Percentiles rank a stretch among this genome's conserved stretches.
These are phyloP conservation scores for Leishmania gerbilli DNA, from an alignment of 208 protist genomes.

Conservation along the genomic window DNA sequence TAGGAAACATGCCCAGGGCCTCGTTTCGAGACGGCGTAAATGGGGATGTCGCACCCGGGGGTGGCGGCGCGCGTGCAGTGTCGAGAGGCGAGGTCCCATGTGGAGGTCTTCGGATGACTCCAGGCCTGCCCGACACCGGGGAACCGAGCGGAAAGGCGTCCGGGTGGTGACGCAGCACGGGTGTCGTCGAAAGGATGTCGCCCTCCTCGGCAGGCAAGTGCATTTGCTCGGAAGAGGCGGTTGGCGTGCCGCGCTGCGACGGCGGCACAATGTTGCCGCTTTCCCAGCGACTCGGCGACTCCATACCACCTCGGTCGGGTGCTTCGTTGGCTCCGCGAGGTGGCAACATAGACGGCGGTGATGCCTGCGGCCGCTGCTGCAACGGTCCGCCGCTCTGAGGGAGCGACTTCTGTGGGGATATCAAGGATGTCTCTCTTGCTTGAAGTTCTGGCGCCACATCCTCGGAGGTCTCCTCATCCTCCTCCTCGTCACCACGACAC, in stretches of 20 bases:
- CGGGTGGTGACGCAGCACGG: background rate
- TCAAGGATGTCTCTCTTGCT: background rate
- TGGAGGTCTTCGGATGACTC: background rate
- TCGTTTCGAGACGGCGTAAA: slow-evolving; percentile 1
- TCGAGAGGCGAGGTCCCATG: background rate
- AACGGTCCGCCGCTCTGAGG: background rate
- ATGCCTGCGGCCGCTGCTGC: background rate
- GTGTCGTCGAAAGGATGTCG: background rate
- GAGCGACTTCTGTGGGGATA: background rate
- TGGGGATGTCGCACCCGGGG: background rate
- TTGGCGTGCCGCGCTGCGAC: background rate
- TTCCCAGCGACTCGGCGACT: background rate
- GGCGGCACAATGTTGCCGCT: background rate
- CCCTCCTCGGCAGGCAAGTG: background rate
- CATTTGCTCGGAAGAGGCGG: background rate
- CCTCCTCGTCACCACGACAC: background rate
- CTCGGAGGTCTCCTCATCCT: background rate
- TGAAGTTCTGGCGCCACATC: background rate
- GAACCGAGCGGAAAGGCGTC: background rate
- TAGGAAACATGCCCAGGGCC: background rate
- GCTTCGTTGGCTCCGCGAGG: background rate
- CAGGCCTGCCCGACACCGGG: no score
- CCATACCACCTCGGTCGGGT: background rate
- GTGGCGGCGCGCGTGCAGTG: background rate
- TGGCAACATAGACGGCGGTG: background rate